phyloP scores from a whole-genome alignment of 2,329 filamentous ascomycete genomes.

The Fulvia fulva region DNA sequence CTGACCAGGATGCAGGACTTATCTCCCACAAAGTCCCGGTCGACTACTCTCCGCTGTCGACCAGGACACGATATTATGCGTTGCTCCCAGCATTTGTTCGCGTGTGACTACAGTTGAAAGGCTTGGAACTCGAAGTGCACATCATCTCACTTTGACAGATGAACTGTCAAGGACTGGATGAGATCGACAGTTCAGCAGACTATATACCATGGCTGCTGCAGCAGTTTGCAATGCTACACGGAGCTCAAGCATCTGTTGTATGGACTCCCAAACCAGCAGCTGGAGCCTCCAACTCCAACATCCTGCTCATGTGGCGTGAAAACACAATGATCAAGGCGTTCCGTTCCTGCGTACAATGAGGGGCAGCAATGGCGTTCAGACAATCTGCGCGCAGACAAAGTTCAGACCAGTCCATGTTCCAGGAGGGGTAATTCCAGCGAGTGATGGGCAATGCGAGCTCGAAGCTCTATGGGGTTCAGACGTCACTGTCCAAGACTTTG shows the following conservation, averaged over 20 bases:
- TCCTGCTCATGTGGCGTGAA: background rate
- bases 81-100: background rate
- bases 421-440: background rate
- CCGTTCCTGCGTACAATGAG: background rate
- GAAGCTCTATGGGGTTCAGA: background rate
- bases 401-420: background rate
- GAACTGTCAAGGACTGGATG: no score
- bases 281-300: background rate
- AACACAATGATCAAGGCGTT: background rate
- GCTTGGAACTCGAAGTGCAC: no score
- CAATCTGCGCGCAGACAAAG: background rate
- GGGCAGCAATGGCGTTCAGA: background rate
- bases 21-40: no score
- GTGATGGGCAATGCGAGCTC: background rate
- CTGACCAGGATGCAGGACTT: background rate
- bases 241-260: background rate
- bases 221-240: no score
- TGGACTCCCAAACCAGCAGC: background rate
- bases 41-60: background rate
- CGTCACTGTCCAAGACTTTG: background rate
- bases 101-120: no score
- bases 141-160: no score
- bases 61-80: background rate
- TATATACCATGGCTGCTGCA: no score
- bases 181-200: no score